Evolutionary conservation across 1,284 basidiomycete genomes (phyloP).

Genomic region (Ceratobasidium theobromae): DNA sequence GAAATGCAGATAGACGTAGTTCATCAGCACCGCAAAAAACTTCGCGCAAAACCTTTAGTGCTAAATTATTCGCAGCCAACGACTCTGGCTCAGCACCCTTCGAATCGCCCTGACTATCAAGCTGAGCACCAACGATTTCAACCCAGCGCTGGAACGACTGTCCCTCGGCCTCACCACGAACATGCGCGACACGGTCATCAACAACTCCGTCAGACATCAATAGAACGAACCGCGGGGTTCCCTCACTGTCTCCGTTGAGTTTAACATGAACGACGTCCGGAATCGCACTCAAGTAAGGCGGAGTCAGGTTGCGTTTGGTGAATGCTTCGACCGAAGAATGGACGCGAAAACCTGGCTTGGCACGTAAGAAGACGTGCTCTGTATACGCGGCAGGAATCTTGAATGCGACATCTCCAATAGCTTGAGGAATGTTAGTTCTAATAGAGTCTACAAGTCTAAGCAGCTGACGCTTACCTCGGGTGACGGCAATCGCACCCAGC

Average conservation of each 20-base stretch:
- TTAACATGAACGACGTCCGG: slow-evolving; percentile 61
- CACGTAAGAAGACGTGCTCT: slow-evolving; percentile 64
- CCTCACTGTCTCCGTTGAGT: slow-evolving; percentile 43
- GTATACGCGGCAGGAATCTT: slow-evolving; percentile 70
- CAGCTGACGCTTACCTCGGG: slow-evolving; percentile 54
- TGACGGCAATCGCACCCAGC: slow-evolving; percentile 68
- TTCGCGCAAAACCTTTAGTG: slow-evolving; percentile 57
- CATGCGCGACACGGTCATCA: not conserved
- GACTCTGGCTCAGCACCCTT: not conserved
- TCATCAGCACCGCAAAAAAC: slow-evolving; percentile 60
- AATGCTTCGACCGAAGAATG: slow-evolving; percentile 62
- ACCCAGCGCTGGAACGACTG: slow-evolving; percentile 43
- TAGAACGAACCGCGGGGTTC: slow-evolving; percentile 52
- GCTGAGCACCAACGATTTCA: not conserved
- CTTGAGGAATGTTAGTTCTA: slow-evolving; percentile 43
- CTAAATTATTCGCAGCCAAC: slow-evolving; percentile 54
- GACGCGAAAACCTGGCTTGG: slow-evolving; percentile 62
- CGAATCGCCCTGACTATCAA: no score
- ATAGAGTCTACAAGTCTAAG: slow-evolving; percentile 30
- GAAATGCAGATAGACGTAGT: slow-evolving; percentile 55
- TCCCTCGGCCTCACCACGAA: slow-evolving; percentile 31
- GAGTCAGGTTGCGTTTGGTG: slow-evolving; percentile 58
- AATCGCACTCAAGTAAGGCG: slow-evolving; percentile 66
- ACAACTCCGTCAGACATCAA: slow-evolving; percentile 60
- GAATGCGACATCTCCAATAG: slow-evolving; percentile 68